A percentile compares a stretch with the other conserved stretches of the same genome.
phyloP scores from a whole-genome alignment of 352 stramenopile species.

The Pythium insidiosum region DNA sequence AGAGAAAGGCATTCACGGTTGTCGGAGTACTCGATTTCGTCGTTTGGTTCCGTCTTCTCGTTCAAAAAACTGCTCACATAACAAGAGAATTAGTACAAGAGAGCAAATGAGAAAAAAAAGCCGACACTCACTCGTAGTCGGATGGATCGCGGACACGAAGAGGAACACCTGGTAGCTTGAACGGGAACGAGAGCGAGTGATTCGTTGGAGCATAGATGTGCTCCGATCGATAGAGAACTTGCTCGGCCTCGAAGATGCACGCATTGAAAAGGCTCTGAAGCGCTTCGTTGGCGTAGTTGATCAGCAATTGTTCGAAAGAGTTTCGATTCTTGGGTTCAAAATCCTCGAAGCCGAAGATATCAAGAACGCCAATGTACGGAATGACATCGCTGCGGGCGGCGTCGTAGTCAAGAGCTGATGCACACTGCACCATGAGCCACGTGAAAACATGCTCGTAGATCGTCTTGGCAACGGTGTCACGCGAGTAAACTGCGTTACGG shows the following conservation, averaged over 20 bases:
- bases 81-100: too few relatives aligned
- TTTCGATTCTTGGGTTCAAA: slow-evolving; percentile 87
- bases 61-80: slow-evolving; percentile 34
- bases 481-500: slow-evolving; percentile 66
- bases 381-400: slow-evolving; percentile 72
- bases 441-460: slow-evolving; percentile 87
- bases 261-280: slow-evolving; percentile 88
- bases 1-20: slow-evolving; percentile 82
- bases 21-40: slow-evolving; percentile 68
- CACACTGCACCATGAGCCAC: slow-evolving; percentile 84
- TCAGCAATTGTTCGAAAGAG: slow-evolving; percentile 88
- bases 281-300: slow-evolving; percentile 92
- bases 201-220: slow-evolving; percentile 81
- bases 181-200: slow-evolving; percentile 73
- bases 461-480: slow-evolving; percentile 86
- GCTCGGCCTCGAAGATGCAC: slow-evolving; percentile 81
- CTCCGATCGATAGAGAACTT: slow-evolving; percentile 76
- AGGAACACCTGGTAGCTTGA: slow-evolving; percentile 33
- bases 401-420: slow-evolving; percentile 71
- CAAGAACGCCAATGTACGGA: slow-evolving; percentile 86
- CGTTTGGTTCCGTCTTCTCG: slow-evolving; percentile 27
- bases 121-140: slow-evolving; percentile 26
- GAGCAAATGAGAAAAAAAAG: too few relatives aligned
- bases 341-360: slow-evolving; percentile 92
- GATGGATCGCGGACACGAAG: slow-evolving; percentile 23